Base-by-base conservation (phyloP, 768 basidiomycete genomes). In the Floccularia luteovirens region DNA sequence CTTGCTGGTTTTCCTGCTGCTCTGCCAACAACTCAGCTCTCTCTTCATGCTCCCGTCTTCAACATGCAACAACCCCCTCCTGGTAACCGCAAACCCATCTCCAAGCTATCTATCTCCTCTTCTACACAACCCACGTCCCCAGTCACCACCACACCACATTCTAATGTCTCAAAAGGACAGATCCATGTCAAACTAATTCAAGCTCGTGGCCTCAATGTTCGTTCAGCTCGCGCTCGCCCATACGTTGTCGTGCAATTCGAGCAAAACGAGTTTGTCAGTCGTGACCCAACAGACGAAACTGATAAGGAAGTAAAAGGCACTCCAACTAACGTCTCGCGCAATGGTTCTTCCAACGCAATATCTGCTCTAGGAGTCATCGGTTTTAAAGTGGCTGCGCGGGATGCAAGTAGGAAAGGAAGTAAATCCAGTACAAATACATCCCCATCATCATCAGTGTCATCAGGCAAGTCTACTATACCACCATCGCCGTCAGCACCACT, bases 171-270 rank as follows among this genome's bases (percentile, higher is more conserved):
- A 19, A 65, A 55, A 36, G 87, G 87, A 44, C 90, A 92, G 63
- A 83, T 99, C 40, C 89, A 90, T 53, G 85, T 99, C 63, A 98
- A 98, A 63, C 79, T 99, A 57, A 90, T 99, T 61, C 81, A 84
- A 48, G 96, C 90, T 10, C 77, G 90, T 35, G 77, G 74, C 7
- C 82, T 99, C 57, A 80, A 80, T 47, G 82, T 91, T 38, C 71
- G 72, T 31, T 73, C 79, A 11, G 52, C 73, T 31, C 58, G 69
- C 46, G 79, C 86, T 3, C 71, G 79, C 0, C 89, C 92, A 13
- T 98, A 99, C 59, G 88, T 92, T 51, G 93, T 98, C 58, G 92
- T 93, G 50, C 87, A 92, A 61, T 99, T 97, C 62, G 96, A 99
- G 68, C 88, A 98, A 63, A 97, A 91, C 72, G 96, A 99, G 63